A percentile compares a stretch with the other conserved stretches of the same genome.
These are phyloP conservation scores for Ceratocystis variospora DNA, from an alignment of 2,329 filamentous ascomycete species.

Conservation along the genomic window DNA sequence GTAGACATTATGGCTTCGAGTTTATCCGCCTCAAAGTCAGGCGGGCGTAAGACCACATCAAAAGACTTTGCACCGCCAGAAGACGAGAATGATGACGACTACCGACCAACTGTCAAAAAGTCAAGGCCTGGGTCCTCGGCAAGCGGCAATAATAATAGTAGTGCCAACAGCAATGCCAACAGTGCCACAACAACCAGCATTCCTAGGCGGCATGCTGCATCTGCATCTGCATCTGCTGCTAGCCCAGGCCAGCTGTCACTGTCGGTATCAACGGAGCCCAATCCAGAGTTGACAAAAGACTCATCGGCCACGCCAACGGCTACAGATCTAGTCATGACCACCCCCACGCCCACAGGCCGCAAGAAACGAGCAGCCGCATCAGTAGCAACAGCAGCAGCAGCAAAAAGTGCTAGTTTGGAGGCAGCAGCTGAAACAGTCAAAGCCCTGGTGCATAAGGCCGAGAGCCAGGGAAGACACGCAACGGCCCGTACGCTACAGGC, in stretches of 20 bases:
- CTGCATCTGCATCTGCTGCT: slow-evolving; percentile 8
- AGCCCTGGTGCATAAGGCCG: slow-evolving; percentile 43
- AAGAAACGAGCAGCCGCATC: slow-evolving; percentile 16
- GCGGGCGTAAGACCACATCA: neutral
- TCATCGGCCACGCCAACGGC: neutral
- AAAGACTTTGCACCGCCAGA: slow-evolving; percentile 3
- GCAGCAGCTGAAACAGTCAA: slow-evolving; percentile 29
- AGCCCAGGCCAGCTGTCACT: neutral
- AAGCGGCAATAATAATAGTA: slow-evolving; percentile 13
- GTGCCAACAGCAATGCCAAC: slow-evolving; percentile 19
- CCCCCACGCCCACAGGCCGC: neutral
- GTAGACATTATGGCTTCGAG: slow-evolving; percentile 19
- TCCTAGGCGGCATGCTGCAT: slow-evolving; percentile 1
- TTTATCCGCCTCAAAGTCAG: slow-evolving; percentile 6
- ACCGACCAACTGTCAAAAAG: slow-evolving; percentile 14
- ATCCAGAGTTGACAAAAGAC: neutral
- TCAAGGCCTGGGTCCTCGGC: neutral
- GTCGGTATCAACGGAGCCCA: neutral
- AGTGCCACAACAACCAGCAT: slow-evolving; percentile 19
- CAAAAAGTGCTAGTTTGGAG: slow-evolving; percentile 14
- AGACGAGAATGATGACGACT: slow-evolving; percentile 13
- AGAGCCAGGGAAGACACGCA: slow-evolving; percentile 43
- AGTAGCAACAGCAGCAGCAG: slow-evolving; percentile 18
- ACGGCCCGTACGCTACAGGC: slow-evolving; percentile 48
- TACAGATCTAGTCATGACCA: slow-evolving; percentile 9